Base-by-base conservation (phyloP, 257 asterid species). In the Apocynum venetum region DNA sequence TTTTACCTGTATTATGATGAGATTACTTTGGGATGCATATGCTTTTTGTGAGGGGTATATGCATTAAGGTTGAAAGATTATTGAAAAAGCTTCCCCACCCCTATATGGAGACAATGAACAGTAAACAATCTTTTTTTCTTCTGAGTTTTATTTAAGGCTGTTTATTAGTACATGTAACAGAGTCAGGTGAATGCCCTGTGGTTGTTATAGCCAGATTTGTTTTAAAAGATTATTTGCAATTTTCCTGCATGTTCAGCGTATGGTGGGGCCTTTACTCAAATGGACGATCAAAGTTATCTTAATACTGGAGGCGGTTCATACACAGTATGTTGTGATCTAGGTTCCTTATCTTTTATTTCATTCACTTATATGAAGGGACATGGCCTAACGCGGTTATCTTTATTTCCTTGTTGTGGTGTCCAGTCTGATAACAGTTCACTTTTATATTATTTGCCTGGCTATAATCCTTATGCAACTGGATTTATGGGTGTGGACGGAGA, bases 391-490 rank as follows among this genome's bases (percentile, higher is more conserved):
- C 35, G 63, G 14, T 4, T 63, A 51, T 40, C 78, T 57, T 67
- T 59, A 20, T 69, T 59, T 77, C 75, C 79, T 75, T 74, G 35
- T 56, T 86, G 86, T 93, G 91, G 88, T 46, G 36, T 80, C 67
- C 90, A 77, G 44, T 82, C 89, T 41, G 91, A 87, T 61, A 86
- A 83, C 73, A 73, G 88, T 72, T 89, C 92, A 53, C 78, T 79
- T 66, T 79, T 86, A 13, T 92, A 88, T 76, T 89, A 89, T 68
- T 10, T 86, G 82, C 96, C 96, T 56, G 86, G 93, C 63, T 86
- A 86, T 73, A 87, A 84, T 83, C 89, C 97, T 48, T 93, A 86
- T 80, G 76, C 87, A 40, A n/a, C 89, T 82, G 89, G 90, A 64
- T 92, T 48, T 77, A 71, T 88, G 77, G 87, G 92, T 4, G 74